These are phyloP conservation scores for Saccharomycopsis javanensis DNA, from an alignment of 805 yeast genomes.

Conservation along the genomic window DNA sequence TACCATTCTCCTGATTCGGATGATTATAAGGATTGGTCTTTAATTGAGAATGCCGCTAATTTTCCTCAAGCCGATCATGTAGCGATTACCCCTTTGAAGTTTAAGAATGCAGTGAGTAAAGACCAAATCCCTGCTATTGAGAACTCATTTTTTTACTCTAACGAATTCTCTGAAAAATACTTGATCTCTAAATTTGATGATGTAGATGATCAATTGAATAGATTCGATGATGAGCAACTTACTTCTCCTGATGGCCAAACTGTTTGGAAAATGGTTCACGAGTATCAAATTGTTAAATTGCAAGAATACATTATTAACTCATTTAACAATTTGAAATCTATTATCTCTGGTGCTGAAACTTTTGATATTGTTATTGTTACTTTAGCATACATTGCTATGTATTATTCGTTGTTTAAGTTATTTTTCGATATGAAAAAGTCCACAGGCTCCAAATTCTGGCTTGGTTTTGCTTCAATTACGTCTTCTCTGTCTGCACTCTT, in stretches of 20 bases:
- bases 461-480: conserved; percentile 67
- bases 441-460: conserved; percentile 80
- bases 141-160: conserved; percentile 31
- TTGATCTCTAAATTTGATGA: conserved; percentile 29
- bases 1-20: conserved; percentile 30
- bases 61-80: conserved; percentile 37
- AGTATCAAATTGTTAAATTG: conserved; percentile 46
- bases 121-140: conserved; percentile 34
- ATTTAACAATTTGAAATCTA: conserved; percentile 31
- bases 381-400: conserved; percentile 79
- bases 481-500: conserved; percentile 78
- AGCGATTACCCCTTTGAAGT: conserved; percentile 47
- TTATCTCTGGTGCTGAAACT: conserved; percentile 65
- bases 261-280: conserved; percentile 48
- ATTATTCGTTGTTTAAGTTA: conserved; percentile 67
- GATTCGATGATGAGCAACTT: conserved; percentile 19
- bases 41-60: conserved; percentile 33
- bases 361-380: conserved; percentile 76
- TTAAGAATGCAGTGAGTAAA: conserved; percentile 35
- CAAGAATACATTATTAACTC: conserved; percentile 40
- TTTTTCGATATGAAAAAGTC: conserved; percentile 63
- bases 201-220: conserved; percentile 18
- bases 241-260: conserved; percentile 32
- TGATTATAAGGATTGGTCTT: conserved; percentile 37
- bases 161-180: conserved; percentile 33